Conservation (phyloP, 2,329 filamentous ascomycete species). For the Botrytis byssoidea region DNA sequence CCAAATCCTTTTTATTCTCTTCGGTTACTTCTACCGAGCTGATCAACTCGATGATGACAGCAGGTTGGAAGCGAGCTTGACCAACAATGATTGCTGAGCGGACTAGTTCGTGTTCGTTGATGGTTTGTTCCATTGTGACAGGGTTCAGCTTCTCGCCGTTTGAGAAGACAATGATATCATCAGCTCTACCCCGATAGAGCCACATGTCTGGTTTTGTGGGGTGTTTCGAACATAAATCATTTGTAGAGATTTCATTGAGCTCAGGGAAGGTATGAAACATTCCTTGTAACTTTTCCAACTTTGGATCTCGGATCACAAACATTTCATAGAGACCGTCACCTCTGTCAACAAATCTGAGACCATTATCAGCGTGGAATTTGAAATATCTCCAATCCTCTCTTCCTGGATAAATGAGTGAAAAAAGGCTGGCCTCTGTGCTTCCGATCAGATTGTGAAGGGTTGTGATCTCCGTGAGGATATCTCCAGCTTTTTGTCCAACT, state of each 20-base stretch:
- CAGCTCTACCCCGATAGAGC: conserved; percentile 29
- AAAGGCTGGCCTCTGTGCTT: conserved; percentile 12
- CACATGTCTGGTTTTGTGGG: conserved; percentile 7
- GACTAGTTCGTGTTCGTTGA: conserved; percentile 6
- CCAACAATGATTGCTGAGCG: conserved; percentile 25
- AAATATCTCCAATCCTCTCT: conserved; percentile 18
- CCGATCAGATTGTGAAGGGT: conserved; percentile 14
- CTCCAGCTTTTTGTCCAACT: conserved; percentile 14
- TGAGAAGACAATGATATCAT: conserved; percentile 45
- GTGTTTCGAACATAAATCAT: conserved; percentile 12
- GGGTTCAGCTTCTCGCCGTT: conserved; percentile 44
- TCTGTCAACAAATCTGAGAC: neutral
- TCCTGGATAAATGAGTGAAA: neutral
- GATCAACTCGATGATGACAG: conserved; percentile 23
- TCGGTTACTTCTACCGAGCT: neutral
- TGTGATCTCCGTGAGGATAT: conserved; percentile 11
- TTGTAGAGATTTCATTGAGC: conserved; percentile 13
- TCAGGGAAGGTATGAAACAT: conserved; percentile 21
- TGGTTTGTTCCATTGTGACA: conserved; percentile 12
- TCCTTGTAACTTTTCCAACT: conserved; percentile 10
- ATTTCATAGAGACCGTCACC: conserved; percentile 12
- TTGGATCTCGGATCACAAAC: conserved; percentile 4
- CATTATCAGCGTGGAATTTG: conserved; percentile 12
- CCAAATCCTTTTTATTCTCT: conserved; percentile 5
- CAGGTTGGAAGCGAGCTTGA: conserved; percentile 25